Evolutionary conservation across 768 basidiomycete genomes (phyloP), one percentile per base, ranked within the genome.

Genomic region (Boletus tomentosulus): DNA sequence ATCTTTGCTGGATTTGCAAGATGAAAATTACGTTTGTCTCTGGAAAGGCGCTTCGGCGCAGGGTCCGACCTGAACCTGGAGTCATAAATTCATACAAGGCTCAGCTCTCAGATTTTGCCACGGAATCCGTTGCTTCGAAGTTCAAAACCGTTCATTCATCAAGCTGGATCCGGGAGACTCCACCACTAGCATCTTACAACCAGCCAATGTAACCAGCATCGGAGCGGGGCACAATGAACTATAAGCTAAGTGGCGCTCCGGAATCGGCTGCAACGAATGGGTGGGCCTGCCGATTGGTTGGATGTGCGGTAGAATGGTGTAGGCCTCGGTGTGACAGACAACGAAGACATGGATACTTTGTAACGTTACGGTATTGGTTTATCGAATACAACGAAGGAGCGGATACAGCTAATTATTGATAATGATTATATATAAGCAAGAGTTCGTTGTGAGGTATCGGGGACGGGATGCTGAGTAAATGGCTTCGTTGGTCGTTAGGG

Each of bases 331-430:
- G 41, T 42, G 41, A 22, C 27, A 27, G 27, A 27, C 27, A 27
- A 27, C 27, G 27, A 24, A 12, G 30, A 10, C 24, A 53, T 9
- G 12, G n/a, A 24, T 15, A 25, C 37, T 38, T 25, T 12, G 47
- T 33, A 53, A 24, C 25, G 38, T 28, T 43, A 55, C 41, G 57
- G 25, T 53, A 43, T 43, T 43, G 42, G n/a, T 30, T 39, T 60
- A 63, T 54, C 38, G 6, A 34, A 50, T 63, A 65, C 38, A 62
- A 55, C 50, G 37, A 50, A 38, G 38, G 37, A 48, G 55, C 49
- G 27, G 5, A 51, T 61, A 61, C 62, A 64, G 12, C 2, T 38
- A 42, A 50, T 54, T 47, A 58, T 15, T 13, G 15, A 33, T 19
- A 19, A 19, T 53, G 27, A 44, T 42, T 44, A 46, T 53, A 28